phyloP scores from a whole-genome alignment of 768 basidiomycete genomes.

The Omphalotus guepiniiformis region DNA sequence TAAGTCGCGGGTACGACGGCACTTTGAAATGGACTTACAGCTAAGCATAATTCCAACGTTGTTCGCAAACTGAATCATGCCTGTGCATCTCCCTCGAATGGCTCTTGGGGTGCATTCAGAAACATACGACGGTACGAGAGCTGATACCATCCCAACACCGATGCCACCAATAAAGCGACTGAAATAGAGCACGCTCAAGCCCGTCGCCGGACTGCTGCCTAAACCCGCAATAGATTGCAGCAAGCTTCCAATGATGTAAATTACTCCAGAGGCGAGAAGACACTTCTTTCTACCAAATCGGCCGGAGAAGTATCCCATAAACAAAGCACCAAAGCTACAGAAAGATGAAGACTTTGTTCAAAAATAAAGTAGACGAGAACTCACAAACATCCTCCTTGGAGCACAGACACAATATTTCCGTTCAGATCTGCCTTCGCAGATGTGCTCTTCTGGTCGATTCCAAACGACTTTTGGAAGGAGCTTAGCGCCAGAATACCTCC shows the following conservation, averaged over 20 bases:
- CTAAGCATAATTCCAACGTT: conserved; percentile 34
- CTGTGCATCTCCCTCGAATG: conserved; percentile 49
- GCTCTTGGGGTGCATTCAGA: conserved; percentile 45
- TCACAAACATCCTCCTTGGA: conserved; percentile 48
- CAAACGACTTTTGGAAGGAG: conserved; percentile 47
- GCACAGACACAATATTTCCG: conserved; percentile 49
- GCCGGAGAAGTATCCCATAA: conserved; percentile 34
- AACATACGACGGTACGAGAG: conserved; percentile 46
- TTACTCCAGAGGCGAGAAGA: conserved; percentile 38
- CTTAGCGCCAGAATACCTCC: conserved; percentile 43
- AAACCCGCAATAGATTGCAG: conserved; percentile 42
- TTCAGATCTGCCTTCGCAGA: conserved; percentile 35
- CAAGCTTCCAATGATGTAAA: conserved; percentile 46
- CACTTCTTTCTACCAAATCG: conserved; percentile 44
- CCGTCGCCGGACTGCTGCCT: conserved; percentile 30
- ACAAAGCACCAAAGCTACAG: conserved; percentile 41
- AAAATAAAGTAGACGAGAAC: conserved; percentile 12
- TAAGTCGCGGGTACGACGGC: not conserved
- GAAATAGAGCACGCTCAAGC: conserved; percentile 37
- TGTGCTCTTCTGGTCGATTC: conserved; percentile 33
- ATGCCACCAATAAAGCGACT: conserved; percentile 57
- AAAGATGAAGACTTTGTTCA: not conserved
- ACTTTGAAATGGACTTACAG: conserved; percentile 20
- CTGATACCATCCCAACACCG: conserved; percentile 53
- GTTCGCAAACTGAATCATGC: conserved; percentile 36